Evolutionary conservation across 495 filamentous ascomycete species (phyloP), one percentile per base, ranked within the genome.

Genomic region (Neurospora discreta): DNA sequence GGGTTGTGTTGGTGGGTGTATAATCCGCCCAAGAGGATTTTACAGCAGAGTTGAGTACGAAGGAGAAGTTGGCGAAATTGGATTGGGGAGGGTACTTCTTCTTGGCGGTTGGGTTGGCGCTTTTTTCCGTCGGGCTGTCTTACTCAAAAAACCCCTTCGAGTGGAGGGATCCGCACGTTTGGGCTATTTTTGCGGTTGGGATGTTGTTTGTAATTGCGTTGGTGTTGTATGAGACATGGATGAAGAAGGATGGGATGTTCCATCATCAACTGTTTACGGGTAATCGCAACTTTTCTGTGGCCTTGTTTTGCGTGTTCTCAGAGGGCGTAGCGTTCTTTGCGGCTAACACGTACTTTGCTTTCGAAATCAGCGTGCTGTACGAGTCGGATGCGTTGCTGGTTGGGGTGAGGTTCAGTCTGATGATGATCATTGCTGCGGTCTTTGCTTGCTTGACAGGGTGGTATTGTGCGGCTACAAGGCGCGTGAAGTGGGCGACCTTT

Each of bases 181-280:
- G 73, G 1, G 81, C 77, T 15, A 74, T 79, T 9, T 80, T 82
- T 69, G 68, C 75, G 26, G 71, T 80, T 40, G 78, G 81, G 11
- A 16, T 80, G 18, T 23, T 73, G 5, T 36, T 81, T 10, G 33
- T 69, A 8, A 3, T 74, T 2, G 68, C 3, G 0, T 73, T 81
- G 1, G 73, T 72, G 18, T 41, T 76, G 3, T 81, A 82, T 71
- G 79, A 80, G 68, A 73, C 71, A 0, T 72, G 38, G 23, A 74
- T 78, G 70, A 80, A 79, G 68, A 81, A 68, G 36, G 79, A 81
- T 72, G 81, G 81, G 39, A 74, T 82, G 75, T 80, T 81, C 74
- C 77, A 82, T 72, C 79, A 82, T 44, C 74, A 73, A 5, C 74
- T 82, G 23, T 82, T 82, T 75, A 52, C 40, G 9, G 52, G 70